phyloP scores from a whole-genome alignment of 306 rosid genomes.

The Vachellia collinsii region DNA sequence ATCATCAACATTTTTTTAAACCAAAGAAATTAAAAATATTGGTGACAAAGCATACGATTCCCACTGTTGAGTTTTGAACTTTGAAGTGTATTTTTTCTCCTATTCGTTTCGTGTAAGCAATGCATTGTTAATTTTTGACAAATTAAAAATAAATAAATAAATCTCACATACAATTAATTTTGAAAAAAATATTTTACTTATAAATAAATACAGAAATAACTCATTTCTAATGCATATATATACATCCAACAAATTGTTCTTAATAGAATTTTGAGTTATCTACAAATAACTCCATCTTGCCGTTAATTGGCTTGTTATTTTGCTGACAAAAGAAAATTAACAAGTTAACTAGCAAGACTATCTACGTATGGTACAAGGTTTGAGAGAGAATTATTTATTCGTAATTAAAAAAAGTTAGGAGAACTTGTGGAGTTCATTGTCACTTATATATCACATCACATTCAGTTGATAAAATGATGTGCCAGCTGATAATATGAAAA shows the following conservation, averaged over 20 bases:
- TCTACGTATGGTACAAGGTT: background rate
- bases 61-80: constrained; percentile 18
- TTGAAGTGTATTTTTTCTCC: constrained; percentile 30
- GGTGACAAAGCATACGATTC: constrained; percentile 50
- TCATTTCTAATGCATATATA: background rate
- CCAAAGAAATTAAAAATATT: background rate
- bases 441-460: background rate
- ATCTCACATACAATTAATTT: background rate
- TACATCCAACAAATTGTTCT: background rate
- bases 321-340: background rate
- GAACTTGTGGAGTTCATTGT: background rate
- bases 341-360: background rate
- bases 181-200: background rate
- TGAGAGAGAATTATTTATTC: background rate
- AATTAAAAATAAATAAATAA: background rate
- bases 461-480: background rate
- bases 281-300: background rate
- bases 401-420: background rate
- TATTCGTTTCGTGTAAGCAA: constrained; percentile 42
- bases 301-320: background rate
- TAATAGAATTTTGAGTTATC: background rate
- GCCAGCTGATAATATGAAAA: background rate
- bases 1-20: background rate
- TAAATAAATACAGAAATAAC: background rate
- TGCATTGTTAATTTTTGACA: constrained; percentile 2